Base-by-base conservation (phyloP, 768 basidiomycete genomes). In the Kwoniella sp. region DNA sequence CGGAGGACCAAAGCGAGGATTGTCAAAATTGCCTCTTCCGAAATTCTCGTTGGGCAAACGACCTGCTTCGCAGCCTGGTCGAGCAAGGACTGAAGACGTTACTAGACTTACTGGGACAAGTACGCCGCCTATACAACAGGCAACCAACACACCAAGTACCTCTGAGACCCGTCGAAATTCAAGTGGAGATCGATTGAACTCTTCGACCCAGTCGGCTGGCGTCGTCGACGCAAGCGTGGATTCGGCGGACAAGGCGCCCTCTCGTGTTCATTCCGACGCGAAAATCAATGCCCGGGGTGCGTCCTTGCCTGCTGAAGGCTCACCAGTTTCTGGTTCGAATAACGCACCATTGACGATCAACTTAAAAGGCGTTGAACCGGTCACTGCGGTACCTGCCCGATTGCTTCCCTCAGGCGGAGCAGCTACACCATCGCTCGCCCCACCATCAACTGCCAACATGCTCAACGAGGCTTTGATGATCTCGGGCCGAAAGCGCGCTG, bases 11-110 rank as follows among this genome's bases (percentile, higher is more conserved):
- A 47, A 49, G 55, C 3, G 58, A 24, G 60, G 54, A 13, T 29
- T 67, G 10, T 52, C 65, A 9, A 67, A 67, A 57, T 55, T 67
- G 9, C 57, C 58, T 17, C 25, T 65, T 12, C 49, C 63, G 2
- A 67, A 67, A 50, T 67, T 67, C 37, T 36, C 30, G 44, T 55
- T 67, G 29, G 65, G 65, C n/a, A 67, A 67, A 48, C 55, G 60
- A 47, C 65, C 65, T 8, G 25, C 48, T 25, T 67, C 65, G 10
- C 65, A 67, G 52, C 65, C 65, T 58, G 65, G 65, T 37, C 55
- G 58, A 56, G 53, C 60, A 17, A 57, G 65, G 29, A 56, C 60
- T 1, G 55, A 30, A 15, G 65, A 67, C 25, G 37, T 30, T 5
- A 15, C 54, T 15, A 60, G 40, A 26, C 19, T 49, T 2, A 49